A percentile compares a stretch with the other conserved stretches of the same genome.
These are phyloP conservation scores for Alternaria viburni DNA, from an alignment of 2,329 filamentous ascomycete genomes.

Conservation along the genomic window DNA sequence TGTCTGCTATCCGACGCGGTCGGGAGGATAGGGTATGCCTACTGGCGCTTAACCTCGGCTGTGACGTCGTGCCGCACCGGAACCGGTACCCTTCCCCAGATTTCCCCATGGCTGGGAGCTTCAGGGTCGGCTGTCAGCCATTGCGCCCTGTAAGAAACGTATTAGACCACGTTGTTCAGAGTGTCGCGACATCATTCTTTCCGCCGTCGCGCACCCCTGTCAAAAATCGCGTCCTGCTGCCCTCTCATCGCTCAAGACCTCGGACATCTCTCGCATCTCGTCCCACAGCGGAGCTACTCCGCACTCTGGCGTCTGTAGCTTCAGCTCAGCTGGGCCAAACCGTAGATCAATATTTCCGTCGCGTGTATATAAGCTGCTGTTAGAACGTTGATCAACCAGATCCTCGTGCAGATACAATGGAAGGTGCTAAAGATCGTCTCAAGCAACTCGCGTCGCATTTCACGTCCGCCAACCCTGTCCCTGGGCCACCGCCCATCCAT, in stretches of 20 bases:
- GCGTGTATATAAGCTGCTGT: constrained; percentile 4
- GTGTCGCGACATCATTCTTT: background rate
- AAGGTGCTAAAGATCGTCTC: constrained; percentile 34
- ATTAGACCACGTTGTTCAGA: background rate
- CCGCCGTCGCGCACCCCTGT: background rate
- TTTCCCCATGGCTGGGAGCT: constrained; percentile 10
- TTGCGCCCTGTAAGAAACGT: background rate
- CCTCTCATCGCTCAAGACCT: background rate
- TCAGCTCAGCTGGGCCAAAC: constrained; percentile 4
- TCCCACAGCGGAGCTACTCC: constrained; percentile 19
- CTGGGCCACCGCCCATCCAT: constrained; percentile 46
- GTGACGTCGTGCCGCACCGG: constrained; percentile 23
- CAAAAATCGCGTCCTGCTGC: background rate
- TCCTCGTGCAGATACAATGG: constrained; percentile 5
- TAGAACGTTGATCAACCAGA: background rate
- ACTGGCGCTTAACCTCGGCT: constrained; percentile 39
- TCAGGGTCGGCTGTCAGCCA: background rate
- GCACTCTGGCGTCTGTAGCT: constrained; percentile 22
- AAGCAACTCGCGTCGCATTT: constrained; percentile 49
- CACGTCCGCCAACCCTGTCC: constrained; percentile 37
- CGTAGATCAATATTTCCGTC: constrained; percentile 7
- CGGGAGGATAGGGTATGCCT: constrained; percentile 20
- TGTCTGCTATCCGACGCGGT: background rate
- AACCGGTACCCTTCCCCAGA: constrained; percentile 26
- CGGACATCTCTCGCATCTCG: constrained; percentile 6